These are phyloP conservation scores for Fusarium duplospermum DNA, from an alignment of 2,329 filamentous ascomycete species.

Conservation along the genomic window DNA sequence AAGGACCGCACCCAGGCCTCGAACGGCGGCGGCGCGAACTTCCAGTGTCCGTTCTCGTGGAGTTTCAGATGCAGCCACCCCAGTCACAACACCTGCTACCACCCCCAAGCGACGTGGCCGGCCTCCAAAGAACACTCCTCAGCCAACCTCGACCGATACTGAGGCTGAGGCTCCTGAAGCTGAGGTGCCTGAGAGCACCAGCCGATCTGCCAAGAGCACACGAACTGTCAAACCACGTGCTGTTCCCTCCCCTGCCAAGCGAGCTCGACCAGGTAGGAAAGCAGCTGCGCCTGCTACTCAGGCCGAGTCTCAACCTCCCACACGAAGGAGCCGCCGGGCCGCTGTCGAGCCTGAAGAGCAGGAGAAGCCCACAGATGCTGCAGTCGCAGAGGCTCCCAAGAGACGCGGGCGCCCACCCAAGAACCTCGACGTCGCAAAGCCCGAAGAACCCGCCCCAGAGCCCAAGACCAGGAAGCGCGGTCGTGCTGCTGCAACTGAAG, in stretches of 20 bases:
- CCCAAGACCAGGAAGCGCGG: constrained; percentile 34
- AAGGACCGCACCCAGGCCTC: constrained; percentile 22
- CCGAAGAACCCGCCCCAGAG: constrained; percentile 3
- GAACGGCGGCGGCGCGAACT: neutral
- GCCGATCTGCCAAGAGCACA: constrained; percentile 12
- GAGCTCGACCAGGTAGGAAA: constrained; percentile 32
- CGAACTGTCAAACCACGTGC: constrained; percentile 21
- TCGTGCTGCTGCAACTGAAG: constrained; percentile 15
- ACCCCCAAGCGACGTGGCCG: constrained; percentile 40
- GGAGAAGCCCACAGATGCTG: neutral
- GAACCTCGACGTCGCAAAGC: constrained; percentile 6
- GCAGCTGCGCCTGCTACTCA: constrained; percentile 5
- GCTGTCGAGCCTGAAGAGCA: constrained; percentile 13
- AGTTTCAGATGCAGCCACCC: neutral
- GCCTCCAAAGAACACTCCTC: constrained; percentile 33
- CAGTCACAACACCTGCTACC: constrained; percentile 12
- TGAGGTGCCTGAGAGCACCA: constrained; percentile 7
- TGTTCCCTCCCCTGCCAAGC: constrained; percentile 37
- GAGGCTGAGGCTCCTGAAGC: neutral
- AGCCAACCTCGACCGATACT: constrained; percentile 7
- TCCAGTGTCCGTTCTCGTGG: neutral
- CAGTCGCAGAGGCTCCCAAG: constrained; percentile 19
- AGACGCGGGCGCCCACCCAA: constrained; percentile 37
- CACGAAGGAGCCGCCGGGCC: constrained; percentile 24
- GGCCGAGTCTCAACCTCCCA: constrained; percentile 1